phyloP scores from a whole-genome alignment of 768 basidiomycete species.

The Paxillus rubicundulus region DNA sequence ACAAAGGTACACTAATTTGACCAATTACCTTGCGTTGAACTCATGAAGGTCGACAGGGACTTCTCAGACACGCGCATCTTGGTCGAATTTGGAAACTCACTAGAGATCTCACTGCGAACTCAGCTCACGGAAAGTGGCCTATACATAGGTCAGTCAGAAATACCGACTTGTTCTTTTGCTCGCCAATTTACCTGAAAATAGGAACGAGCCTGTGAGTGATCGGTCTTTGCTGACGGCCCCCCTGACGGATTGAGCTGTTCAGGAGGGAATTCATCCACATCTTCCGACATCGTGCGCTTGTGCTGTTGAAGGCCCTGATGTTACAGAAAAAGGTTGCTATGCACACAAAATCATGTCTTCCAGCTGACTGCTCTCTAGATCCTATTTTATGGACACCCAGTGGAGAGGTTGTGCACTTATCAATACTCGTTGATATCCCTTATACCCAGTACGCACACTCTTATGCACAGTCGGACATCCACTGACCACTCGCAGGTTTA shows the following conservation, averaged over 20 bases:
- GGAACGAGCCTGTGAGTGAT: constrained; percentile 65
- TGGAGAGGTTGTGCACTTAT: constrained; percentile 93
- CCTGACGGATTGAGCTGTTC: constrained; percentile 1
- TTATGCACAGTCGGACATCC: neutral
- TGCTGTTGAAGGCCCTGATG: constrained; percentile 94
- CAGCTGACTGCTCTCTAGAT: constrained; percentile 50
- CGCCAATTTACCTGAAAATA: constrained; percentile 28
- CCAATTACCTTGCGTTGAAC: neutral
- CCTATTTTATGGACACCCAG: constrained; percentile 95
- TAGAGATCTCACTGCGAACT: constrained; percentile 71
- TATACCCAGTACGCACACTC: constrained; percentile 62
- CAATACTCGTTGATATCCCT: constrained; percentile 97
- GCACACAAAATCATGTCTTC: neutral
- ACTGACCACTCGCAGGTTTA: constrained; percentile 50
- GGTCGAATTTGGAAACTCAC: constrained; percentile 77
- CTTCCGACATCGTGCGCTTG: constrained; percentile 87
- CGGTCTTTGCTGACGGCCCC: neutral
- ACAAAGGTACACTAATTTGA: constrained; percentile 51
- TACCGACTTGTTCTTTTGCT: neutral
- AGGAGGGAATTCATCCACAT: constrained; percentile 92
- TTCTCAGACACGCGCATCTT: constrained; percentile 86
- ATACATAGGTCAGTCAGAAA: constrained; percentile 79
- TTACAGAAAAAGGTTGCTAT: constrained; percentile 80
- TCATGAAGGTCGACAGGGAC: constrained; percentile 48
- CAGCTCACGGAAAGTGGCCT: constrained; percentile 91